Percentiles rank a stretch among this genome's conserved stretches.
Conservation (phyloP, 371 early-diverging fungal species). For the Rhizomucor miehei region DNA sequence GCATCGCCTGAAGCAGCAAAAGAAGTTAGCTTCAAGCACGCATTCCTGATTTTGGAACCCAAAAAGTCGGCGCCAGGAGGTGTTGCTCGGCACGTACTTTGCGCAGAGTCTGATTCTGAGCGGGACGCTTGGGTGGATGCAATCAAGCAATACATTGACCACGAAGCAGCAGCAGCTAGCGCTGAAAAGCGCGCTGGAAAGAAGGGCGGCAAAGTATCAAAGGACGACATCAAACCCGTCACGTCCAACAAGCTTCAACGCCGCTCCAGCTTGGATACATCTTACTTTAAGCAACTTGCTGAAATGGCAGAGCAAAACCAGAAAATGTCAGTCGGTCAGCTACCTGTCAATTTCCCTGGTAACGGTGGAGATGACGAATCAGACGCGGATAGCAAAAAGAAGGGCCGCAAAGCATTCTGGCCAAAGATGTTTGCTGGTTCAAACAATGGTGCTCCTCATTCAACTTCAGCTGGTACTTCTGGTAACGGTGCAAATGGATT, state of each 20-base stretch:
- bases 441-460: constrained; percentile 1
- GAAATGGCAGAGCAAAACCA: background rate
- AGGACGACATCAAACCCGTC: constrained; percentile 22
- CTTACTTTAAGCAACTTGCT: constrained; percentile 2
- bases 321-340: background rate
- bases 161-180: constrained; percentile 14
- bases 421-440: constrained; percentile 25
- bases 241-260: constrained; percentile 8
- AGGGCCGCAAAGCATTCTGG: constrained; percentile 26
- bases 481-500: no score
- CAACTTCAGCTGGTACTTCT: no score
- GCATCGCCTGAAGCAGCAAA: constrained; percentile 20
- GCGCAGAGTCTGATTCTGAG: constrained; percentile 84
- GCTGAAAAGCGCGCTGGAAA: constrained; percentile 1
- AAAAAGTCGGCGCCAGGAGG: constrained; percentile 59
- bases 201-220: constrained; percentile 13
- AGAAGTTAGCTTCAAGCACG: constrained; percentile 65
- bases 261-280: constrained; percentile 9
- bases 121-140: constrained; percentile 85
- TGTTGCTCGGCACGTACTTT: constrained; percentile 71
- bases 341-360: constrained; percentile 3
- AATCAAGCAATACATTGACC: constrained; percentile 43
- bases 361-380: constrained; percentile 5
- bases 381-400: constrained; percentile 15
- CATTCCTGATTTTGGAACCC: constrained; percentile 75